These are phyloP conservation scores for Ascochyta rabiei DNA, from an alignment of 2,329 filamentous ascomycete species.

Conservation along the genomic window DNA sequence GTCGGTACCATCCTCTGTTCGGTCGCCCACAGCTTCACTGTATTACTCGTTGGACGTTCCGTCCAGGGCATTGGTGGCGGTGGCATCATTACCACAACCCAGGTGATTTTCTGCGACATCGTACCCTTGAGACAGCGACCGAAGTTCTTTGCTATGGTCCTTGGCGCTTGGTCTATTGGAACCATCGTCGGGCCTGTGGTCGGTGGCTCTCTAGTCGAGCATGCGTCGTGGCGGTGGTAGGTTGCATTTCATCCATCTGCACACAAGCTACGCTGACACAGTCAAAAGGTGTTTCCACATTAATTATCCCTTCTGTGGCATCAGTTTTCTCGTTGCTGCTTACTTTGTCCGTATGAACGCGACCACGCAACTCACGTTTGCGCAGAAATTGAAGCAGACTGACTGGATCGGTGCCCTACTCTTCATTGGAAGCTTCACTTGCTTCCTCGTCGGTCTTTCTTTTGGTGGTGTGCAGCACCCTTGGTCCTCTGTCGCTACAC, in stretches of 20 bases:
- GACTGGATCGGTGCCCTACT: constrained; percentile 54
- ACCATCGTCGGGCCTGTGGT: constrained; percentile 56
- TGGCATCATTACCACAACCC: constrained; percentile 49
- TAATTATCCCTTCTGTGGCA: constrained; percentile 61
- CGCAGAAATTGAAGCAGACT: constrained; percentile 36
- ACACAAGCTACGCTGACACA: background rate
- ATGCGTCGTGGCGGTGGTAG: constrained; percentile 62
- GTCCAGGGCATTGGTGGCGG: constrained; percentile 50
- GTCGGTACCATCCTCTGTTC: constrained; percentile 54
- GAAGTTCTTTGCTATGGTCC: constrained; percentile 49
- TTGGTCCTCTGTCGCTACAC: constrained; percentile 49
- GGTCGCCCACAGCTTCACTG: constrained; percentile 41
- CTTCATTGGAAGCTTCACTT: constrained; percentile 47
- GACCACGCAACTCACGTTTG: constrained; percentile 21
- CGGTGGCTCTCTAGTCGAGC: constrained; percentile 59
- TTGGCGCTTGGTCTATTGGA: constrained; percentile 60
- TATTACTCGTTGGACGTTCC: constrained; percentile 44
- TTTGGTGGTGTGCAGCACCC: constrained; percentile 51
- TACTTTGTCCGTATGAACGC: constrained; percentile 32
- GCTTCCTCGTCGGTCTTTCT: constrained; percentile 51
- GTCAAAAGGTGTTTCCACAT: constrained; percentile 62
- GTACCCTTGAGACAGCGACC: constrained; percentile 50
- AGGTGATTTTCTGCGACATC: constrained; percentile 55
- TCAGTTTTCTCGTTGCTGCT: constrained; percentile 32
- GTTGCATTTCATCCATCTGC: background rate